Evolutionary conservation across 495 filamentous ascomycete genomes (phyloP).

Genomic region (Aspergillus panamensis): DNA sequence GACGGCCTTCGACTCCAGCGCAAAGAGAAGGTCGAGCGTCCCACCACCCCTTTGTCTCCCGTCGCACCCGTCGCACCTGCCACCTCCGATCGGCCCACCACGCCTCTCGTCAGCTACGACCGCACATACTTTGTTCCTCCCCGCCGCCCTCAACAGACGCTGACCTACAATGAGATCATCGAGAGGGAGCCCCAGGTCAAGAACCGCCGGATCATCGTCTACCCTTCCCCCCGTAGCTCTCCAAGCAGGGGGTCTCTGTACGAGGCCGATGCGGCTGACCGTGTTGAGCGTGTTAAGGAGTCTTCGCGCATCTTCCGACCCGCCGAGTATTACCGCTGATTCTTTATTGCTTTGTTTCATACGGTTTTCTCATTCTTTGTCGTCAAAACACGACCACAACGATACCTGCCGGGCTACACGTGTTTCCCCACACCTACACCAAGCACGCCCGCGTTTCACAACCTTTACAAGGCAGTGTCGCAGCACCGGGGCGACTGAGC

Average conservation of each 20-base stretch:
- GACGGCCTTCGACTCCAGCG: conserved; percentile 41
- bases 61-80: conserved; percentile 15
- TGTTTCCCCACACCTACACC: background rate
- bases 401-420: conserved; percentile 8
- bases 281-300: conserved; percentile 35
- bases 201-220: conserved; percentile 36
- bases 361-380: background rate
- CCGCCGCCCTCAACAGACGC: conserved; percentile 25
- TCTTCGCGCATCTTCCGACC: conserved; percentile 30
- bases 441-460: background rate
- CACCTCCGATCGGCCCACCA: conserved; percentile 8
- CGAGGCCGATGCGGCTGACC: conserved; percentile 35
- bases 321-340: conserved; percentile 35
- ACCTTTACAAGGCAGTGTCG: background rate
- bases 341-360: background rate
- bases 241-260: conserved; percentile 45
- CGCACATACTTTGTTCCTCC: conserved; percentile 37
- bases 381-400: background rate
- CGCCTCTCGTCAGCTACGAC: conserved; percentile 42
- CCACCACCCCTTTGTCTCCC: background rate
- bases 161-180: conserved; percentile 33
- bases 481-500: background rate
- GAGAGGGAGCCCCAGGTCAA: conserved; percentile 36
- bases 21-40: conserved; percentile 9
- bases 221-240: conserved; percentile 35